Evolutionary conservation across 495 filamentous ascomycete species (phyloP).

Genomic region (Ascobolus immersus): DNA sequence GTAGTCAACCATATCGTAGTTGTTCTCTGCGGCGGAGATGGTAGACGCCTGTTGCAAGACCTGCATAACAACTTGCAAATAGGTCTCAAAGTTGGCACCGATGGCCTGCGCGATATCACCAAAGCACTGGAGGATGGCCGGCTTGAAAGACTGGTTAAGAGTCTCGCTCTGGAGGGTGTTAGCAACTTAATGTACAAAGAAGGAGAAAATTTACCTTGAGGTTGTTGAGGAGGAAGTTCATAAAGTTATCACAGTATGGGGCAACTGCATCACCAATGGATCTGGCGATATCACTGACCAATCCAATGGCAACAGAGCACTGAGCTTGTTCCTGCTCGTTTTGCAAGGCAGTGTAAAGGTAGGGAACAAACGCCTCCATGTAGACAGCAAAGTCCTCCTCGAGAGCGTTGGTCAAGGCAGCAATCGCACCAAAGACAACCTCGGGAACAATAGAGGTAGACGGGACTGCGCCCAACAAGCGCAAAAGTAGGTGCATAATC

Average conservation of each 20-base stretch:
- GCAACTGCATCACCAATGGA: constrained; percentile 70
- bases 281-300: constrained; percentile 85
- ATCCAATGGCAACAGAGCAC: constrained; percentile 89
- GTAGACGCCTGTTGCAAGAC: constrained; percentile 78
- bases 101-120: constrained; percentile 96
- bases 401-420: constrained; percentile 59
- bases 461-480: constrained; percentile 49
- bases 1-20: constrained; percentile 85
- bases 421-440: constrained; percentile 69
- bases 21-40: constrained; percentile 26
- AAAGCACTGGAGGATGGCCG: constrained; percentile 90
- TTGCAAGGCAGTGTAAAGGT: constrained; percentile 70
- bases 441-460: constrained; percentile 87
- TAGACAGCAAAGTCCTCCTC: constrained; percentile 86
- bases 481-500: constrained; percentile 71
- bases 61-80: constrained; percentile 70
- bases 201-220: constrained; percentile 37
- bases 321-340: constrained; percentile 87
- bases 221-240: constrained; percentile 86
- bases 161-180: constrained; percentile 29
- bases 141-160: constrained; percentile 88
- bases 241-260: constrained; percentile 86
- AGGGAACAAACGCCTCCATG: constrained; percentile 81
- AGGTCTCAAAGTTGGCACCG: constrained; percentile 70
- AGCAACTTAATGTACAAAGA: neutral